phyloP scores from a whole-genome alignment of 352 stramenopile genomes.

The Phytophthora meadii region DNA sequence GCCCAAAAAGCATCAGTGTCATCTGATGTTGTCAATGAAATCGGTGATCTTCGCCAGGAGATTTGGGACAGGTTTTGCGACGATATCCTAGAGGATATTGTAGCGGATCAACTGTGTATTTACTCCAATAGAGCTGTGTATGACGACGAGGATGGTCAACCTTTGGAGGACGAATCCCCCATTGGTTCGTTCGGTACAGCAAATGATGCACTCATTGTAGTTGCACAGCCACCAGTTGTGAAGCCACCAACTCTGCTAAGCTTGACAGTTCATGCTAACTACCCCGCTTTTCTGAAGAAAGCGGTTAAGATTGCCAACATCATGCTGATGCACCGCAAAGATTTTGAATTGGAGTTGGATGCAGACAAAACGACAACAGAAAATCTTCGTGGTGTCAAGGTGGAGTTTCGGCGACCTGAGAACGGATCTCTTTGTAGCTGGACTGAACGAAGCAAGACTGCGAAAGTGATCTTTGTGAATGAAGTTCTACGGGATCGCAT shows the following conservation, averaged over 20 bases:
- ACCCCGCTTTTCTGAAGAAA: background rate
- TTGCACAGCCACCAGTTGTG: no score
- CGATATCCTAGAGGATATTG: background rate
- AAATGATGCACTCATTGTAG: background rate
- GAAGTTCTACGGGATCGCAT: slow-evolving; percentile 3
- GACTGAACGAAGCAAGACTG: background rate
- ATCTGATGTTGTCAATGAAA: slow-evolving; percentile 6
- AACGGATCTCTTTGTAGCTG: background rate
- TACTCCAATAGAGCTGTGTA: slow-evolving; percentile 14
- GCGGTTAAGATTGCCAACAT: slow-evolving; percentile 1
- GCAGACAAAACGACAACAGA: background rate
- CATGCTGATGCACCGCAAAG: background rate
- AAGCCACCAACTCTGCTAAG: background rate
- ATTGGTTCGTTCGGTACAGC: background rate
- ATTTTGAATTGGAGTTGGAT: slow-evolving; percentile 1
- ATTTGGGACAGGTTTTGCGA: background rate
- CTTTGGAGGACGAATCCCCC: background rate
- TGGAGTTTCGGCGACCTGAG: slow-evolving; percentile 1
- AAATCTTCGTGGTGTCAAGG: slow-evolving; percentile 3
- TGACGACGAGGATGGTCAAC: slow-evolving; percentile 9
- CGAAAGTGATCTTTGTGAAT: slow-evolving; percentile 4
- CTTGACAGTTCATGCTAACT: background rate
- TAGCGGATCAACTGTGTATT: background rate
- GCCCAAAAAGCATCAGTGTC: slow-evolving; percentile 7
- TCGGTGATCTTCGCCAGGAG: slow-evolving; percentile 5